These are phyloP conservation scores for Pyricularia sp. DNA, from an alignment of 2,329 filamentous ascomycete genomes.

Conservation along the genomic window DNA sequence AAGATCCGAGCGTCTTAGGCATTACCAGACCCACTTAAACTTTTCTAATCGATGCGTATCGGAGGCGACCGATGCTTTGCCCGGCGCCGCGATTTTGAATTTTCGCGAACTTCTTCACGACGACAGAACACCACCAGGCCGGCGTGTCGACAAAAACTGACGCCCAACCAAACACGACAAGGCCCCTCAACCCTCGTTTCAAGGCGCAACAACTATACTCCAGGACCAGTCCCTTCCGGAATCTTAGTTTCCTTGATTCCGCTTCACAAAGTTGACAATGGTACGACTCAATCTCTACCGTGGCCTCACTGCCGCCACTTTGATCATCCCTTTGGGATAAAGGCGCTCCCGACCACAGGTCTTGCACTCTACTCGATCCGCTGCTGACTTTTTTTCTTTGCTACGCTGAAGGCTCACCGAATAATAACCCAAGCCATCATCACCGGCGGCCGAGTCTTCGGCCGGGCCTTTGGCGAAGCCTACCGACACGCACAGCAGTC, in stretches of 20 bases:
- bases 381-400: background rate
- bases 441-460: conserved; percentile 83
- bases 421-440: conserved; percentile 90
- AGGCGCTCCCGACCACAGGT: background rate
- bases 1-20: background rate
- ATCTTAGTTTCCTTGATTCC: background rate
- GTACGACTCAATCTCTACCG: background rate
- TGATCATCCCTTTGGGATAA: background rate
- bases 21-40: background rate
- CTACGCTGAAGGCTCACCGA: conserved; percentile 78
- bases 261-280: background rate
- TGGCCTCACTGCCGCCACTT: background rate
- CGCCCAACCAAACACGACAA: background rate
- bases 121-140: background rate
- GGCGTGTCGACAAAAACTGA: background rate
- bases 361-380: background rate
- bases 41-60: background rate
- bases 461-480: conserved; percentile 85
- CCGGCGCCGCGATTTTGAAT: background rate
- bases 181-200: background rate
- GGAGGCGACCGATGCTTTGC: background rate
- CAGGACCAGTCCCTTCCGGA: background rate
- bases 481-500: conserved; percentile 92
- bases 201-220: background rate
- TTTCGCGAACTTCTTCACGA: background rate